A percentile compares a stretch with the other conserved stretches of the same genome.
Evolutionary conservation across 164 flowering plant species (phyloP).

Genomic region (Stephania japonica): DNA sequence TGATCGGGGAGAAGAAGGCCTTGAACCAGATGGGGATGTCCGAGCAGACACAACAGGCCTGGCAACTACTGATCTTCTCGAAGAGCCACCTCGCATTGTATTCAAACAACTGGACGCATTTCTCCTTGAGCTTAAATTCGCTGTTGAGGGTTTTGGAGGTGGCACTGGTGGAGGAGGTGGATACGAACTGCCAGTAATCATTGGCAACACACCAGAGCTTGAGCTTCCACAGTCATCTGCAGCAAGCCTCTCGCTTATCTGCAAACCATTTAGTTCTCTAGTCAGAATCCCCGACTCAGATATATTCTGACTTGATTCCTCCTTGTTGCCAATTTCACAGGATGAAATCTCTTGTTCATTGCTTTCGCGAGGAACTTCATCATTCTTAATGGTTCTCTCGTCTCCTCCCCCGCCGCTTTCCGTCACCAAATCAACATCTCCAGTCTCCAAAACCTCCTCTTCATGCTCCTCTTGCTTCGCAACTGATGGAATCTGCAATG

Average conservation of each 20-base stretch:
- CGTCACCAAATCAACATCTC: conserved; percentile 27
- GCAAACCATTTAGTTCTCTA: conserved; percentile 37
- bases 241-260: conserved; percentile 30
- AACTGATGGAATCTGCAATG: conserved; percentile 26
- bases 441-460: conserved; percentile 46
- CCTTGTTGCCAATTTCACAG: conserved; percentile 30
- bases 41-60: conserved; percentile 67
- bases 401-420: conserved; percentile 35
- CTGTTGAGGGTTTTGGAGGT: conserved; percentile 57
- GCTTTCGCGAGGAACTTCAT: conserved; percentile 31
- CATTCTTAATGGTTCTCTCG: conserved; percentile 29
- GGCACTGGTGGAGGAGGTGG: conserved; percentile 98
- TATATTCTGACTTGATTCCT: conserved; percentile 25
- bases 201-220: conserved; percentile 29
- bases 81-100: conserved; percentile 44
- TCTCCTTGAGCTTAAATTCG: conserved; percentile 47
- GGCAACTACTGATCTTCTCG: conserved; percentile 53
- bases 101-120: conserved; percentile 34
- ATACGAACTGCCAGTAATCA: conserved; percentile 31
- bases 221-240: conserved; percentile 34
- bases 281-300: conserved; percentile 26
- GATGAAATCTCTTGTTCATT: conserved; percentile 17
- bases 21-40: conserved; percentile 67
- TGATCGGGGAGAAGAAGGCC: conserved; percentile 88
- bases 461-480: conserved; percentile 51